A percentile compares a stretch with the other conserved stretches of the same genome.
phyloP scores from a whole-genome alignment of 192 early-diverging fungal species.

The Coemansia sp. region DNA sequence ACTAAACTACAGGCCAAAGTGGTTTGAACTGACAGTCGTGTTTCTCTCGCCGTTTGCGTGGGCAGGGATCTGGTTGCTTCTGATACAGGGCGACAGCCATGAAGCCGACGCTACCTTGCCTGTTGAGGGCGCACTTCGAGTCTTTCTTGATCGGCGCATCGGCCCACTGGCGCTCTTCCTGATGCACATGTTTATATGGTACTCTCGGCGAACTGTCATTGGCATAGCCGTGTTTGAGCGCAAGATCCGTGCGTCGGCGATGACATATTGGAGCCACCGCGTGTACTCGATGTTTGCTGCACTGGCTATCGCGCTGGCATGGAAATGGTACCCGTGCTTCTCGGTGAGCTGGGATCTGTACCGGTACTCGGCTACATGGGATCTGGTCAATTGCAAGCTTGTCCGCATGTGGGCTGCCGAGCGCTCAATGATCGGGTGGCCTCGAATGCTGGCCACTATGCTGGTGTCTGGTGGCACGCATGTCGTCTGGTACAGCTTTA shows the following conservation, averaged over 20 bases:
- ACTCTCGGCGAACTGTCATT: constrained; percentile 45
- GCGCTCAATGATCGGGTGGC: constrained; percentile 15
- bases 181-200: constrained; percentile 52
- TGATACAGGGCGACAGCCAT: constrained; percentile 31
- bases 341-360: constrained; percentile 22
- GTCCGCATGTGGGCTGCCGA: constrained; percentile 20
- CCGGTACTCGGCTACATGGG: background rate
- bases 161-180: constrained; percentile 24
- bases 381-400: background rate
- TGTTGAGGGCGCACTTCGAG: constrained; percentile 10
- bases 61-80: constrained; percentile 42
- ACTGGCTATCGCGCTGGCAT: constrained; percentile 21
- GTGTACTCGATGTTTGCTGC: constrained; percentile 43
- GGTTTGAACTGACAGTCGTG: constrained; percentile 36
- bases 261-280: constrained; percentile 37
- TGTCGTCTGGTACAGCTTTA: constrained; percentile 53
- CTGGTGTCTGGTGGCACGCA: constrained; percentile 40
- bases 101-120: constrained; percentile 3
- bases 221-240: constrained; percentile 49
- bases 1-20: constrained; percentile 28
- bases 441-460: constrained; percentile 26
- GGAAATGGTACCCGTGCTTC: constrained; percentile 43
- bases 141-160: constrained; percentile 28
- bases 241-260: constrained; percentile 24
- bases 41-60: constrained; percentile 51